Evolutionary conservation across 2,329 filamentous ascomycete species (phyloP).

Genomic region (Monilinia fructigena): DNA sequence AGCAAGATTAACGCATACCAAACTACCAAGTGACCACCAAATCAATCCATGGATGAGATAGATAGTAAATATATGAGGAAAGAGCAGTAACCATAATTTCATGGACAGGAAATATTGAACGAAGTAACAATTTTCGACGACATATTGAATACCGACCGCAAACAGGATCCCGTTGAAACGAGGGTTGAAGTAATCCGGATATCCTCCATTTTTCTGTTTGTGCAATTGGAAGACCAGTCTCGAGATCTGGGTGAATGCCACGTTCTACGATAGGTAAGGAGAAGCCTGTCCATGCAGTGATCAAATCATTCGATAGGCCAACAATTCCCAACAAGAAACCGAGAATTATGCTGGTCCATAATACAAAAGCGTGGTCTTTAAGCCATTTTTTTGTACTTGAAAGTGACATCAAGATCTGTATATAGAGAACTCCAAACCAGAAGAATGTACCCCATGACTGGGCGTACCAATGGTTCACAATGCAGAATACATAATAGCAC

Average conservation of each 20-base stretch:
- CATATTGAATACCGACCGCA: constrained; percentile 39
- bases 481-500: constrained; percentile 45
- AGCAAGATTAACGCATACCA: constrained; percentile 30
- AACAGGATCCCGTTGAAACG: constrained; percentile 46
- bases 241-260: constrained; percentile 45
- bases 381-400: constrained; percentile 45
- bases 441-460: constrained; percentile 48
- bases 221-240: constrained; percentile 42
- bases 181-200: constrained; percentile 47
- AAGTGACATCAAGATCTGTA: constrained; percentile 48
- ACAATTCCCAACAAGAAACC: constrained; percentile 35
- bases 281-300: constrained; percentile 26
- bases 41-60: constrained; percentile 48
- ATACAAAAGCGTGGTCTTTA: constrained; percentile 39
- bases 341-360: constrained; percentile 43
- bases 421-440: constrained; percentile 46
- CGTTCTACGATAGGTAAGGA: constrained; percentile 41
- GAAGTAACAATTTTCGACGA: constrained; percentile 42
- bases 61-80: constrained; percentile 51
- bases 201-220: constrained; percentile 41
- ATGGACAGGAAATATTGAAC: constrained; percentile 46
- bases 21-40: constrained; percentile 39
- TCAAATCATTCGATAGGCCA: constrained; percentile 25
- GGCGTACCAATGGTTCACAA: constrained; percentile 48
- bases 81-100: constrained; percentile 44